These are phyloP conservation scores for Umbelopsis vinacea DNA, from an alignment of 192 early-diverging fungal species.

Conservation along the genomic window DNA sequence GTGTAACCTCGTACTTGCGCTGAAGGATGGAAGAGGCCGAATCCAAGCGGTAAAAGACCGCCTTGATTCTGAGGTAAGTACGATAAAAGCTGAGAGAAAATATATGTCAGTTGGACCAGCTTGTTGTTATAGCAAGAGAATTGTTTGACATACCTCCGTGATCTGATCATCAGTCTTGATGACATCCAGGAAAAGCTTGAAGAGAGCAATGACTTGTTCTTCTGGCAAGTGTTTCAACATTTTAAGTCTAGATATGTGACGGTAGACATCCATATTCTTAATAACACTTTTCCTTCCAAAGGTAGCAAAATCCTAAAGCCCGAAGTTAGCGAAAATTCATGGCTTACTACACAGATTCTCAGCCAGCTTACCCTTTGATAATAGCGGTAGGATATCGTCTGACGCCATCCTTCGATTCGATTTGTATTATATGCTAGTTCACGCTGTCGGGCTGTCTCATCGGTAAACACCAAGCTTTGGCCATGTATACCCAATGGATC, in stretches of 20 bases:
- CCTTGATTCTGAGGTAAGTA: not conserved
- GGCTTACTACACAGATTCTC: not conserved
- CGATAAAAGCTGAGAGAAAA: not conserved
- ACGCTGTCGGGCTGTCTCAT: constrained; percentile 63
- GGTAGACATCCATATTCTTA: constrained; percentile 70
- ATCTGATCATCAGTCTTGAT: constrained; percentile 78
- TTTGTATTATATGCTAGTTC: constrained; percentile 76
- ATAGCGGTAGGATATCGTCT: constrained; percentile 77
- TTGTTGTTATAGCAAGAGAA: not conserved
- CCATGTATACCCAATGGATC: constrained; percentile 61
- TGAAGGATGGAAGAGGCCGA: constrained; percentile 80
- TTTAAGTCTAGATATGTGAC: constrained; percentile 66
- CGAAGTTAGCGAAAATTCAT: constrained; percentile 1
- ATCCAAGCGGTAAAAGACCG: constrained; percentile 74
- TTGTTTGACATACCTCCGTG: constrained; percentile 60
- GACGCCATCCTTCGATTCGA: constrained; percentile 88
- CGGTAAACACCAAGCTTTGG: constrained; percentile 71
- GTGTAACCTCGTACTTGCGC: constrained; percentile 68
- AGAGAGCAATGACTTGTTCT: constrained; percentile 70
- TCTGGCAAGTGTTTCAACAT: constrained; percentile 52
- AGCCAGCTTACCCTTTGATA: constrained; percentile 54
- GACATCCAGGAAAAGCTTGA: constrained; percentile 66
- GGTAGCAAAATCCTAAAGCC: constrained; percentile 59
- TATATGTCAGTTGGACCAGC: not conserved
- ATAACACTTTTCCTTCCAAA: constrained; percentile 61